Evolutionary conservation across 2,329 filamentous ascomycete genomes (phyloP).

Genomic region (Paraconiothyrium brasiliense): DNA sequence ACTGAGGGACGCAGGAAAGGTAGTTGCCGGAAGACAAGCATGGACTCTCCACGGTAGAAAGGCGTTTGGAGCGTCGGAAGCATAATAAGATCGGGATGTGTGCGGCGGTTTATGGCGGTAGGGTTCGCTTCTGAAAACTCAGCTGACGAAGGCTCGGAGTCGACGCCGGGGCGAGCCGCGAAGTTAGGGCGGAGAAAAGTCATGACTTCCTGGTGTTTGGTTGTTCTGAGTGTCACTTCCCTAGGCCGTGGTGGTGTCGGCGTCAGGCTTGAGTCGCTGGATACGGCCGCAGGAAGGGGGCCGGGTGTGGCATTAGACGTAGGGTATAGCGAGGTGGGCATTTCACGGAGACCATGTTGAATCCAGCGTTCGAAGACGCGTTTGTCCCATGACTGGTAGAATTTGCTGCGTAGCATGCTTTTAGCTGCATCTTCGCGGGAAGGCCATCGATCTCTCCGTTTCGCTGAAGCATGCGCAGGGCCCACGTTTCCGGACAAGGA

Average conservation of each 20-base stretch:
- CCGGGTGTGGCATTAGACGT: constrained; percentile 30
- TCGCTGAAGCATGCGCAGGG: constrained; percentile 70
- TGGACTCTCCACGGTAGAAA: constrained; percentile 74
- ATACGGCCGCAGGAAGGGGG: constrained; percentile 26
- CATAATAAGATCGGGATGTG: constrained; percentile 54
- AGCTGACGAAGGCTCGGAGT: constrained; percentile 56
- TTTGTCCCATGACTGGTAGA: constrained; percentile 84
- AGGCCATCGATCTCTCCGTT: constrained; percentile 83
- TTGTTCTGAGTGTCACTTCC: constrained; percentile 77
- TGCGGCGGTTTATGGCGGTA: constrained; percentile 46
- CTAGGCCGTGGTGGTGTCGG: constrained; percentile 40
- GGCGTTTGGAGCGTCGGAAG: constrained; percentile 54
- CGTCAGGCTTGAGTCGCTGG: constrained; percentile 32
- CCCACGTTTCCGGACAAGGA: constrained; percentile 52
- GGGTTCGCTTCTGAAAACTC: constrained; percentile 40
- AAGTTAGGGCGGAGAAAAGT: constrained; percentile 75
- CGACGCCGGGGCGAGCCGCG: constrained; percentile 48
- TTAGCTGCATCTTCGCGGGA: constrained; percentile 73
- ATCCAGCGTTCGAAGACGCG: constrained; percentile 81
- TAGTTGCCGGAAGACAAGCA: constrained; percentile 65
- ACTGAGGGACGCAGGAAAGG: constrained; percentile 70
- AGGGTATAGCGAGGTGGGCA: constrained; percentile 71
- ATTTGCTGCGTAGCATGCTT: constrained; percentile 73
- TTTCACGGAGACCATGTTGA: constrained; percentile 75
- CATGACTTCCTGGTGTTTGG: constrained; percentile 88